Evolutionary conservation across 306 rosid species (phyloP).

Genomic region (Alnus rubra): DNA sequence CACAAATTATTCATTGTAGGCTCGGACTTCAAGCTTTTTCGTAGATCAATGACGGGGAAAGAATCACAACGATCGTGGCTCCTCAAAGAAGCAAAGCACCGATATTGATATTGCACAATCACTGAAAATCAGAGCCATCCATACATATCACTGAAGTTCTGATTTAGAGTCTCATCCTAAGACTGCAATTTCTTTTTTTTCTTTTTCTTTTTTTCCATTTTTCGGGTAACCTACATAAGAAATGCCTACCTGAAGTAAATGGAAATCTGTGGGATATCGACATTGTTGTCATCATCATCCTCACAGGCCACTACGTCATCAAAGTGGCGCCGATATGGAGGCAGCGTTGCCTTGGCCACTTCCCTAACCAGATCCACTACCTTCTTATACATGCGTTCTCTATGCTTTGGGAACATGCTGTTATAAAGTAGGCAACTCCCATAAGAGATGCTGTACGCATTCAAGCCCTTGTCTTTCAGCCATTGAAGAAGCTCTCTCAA

Average conservation of each 20-base stretch:
- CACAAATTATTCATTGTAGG: background rate
- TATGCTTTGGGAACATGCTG: conserved; percentile 37
- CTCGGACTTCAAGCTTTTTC: background rate
- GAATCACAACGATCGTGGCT: background rate
- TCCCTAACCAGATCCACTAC: conserved; percentile 35
- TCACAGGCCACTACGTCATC: conserved; percentile 40
- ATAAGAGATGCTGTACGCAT: conserved; percentile 35
- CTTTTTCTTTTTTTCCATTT: no score
- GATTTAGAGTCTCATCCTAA: conserved; percentile 12
- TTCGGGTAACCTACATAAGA: background rate
- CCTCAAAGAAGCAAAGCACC: background rate
- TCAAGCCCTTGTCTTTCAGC: conserved; percentile 35
- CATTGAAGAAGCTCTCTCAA: conserved; percentile 31
- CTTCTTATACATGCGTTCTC: conserved; percentile 37
- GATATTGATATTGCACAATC: conserved; percentile 1
- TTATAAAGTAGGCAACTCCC: conserved; percentile 41
- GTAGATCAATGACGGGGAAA: background rate
- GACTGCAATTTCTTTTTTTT: background rate
- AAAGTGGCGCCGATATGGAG: conserved; percentile 26
- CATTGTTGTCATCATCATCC: conserved; percentile 36
- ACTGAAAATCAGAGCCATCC: background rate
- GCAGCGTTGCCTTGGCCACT: conserved; percentile 37
- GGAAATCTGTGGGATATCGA: conserved; percentile 36
- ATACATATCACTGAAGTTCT: background rate
- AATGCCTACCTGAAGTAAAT: conserved; percentile 36